Base-by-base conservation (phyloP, 257 asterid species). In the Nicotiana tabacum region DNA sequence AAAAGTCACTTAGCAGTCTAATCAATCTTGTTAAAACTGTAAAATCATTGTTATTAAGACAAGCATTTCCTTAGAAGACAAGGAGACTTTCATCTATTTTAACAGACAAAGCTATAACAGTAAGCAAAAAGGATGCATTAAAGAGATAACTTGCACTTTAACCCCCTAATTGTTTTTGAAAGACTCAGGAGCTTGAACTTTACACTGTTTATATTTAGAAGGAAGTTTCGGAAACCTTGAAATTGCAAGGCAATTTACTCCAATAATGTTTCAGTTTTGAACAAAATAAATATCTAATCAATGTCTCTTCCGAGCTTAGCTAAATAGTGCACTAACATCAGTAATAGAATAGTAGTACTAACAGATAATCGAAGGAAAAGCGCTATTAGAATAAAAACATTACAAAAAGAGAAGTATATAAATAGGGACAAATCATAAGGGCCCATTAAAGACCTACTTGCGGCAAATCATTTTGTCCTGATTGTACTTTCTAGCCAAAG, bases 381-480 rank as follows among this genome's bases (percentile, higher is more conserved):
- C 0, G 6, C n/a, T 4, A 65, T 4, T 4, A 29, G 6, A 32
- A 29, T 65, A 7, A 5, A 9, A 58, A 4, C 24, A 17, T 58
- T 21, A 58, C 64, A 9, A 4, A 12, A 2, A 65, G 18, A 29
- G 2, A 3, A 9, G 3, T 1, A 64, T 12, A 64, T 64, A 64
- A 24, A 10, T 0, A 29, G n/a, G 39, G 39, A 32, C n/a, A 30
- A 48, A 74, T 21, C 39, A 78, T 35, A 2, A n/a, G 32, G n/a
- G 33, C 16, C 4, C 6, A 33, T 0, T 32, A 27, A 65, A 16
- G 13, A 13, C 83, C 1, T 87, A 87, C 90, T 87, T 87, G 87
- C 90, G 90, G 85, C 90, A 87, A 29, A 87, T 87, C 90, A 87
- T 85, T 83, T 87, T 85, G 0, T 87, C 90, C 83, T 87, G 90